Conservation (phyloP, 805 yeast genomes). For the Cyberlindnera mycetangii region DNA sequence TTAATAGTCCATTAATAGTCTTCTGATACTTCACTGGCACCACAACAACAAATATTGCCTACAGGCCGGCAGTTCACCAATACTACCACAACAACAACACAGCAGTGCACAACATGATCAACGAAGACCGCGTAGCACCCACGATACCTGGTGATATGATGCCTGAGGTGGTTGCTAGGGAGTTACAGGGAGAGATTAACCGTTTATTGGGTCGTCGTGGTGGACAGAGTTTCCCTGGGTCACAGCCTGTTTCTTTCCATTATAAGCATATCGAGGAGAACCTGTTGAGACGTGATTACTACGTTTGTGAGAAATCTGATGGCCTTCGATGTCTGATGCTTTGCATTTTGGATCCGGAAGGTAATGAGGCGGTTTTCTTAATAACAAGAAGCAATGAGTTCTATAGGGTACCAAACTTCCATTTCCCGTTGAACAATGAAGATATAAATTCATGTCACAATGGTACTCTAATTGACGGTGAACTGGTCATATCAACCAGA, state of each 20-base stretch:
- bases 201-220: slow-evolving; percentile 54
- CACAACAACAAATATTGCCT: no score
- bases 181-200: slow-evolving; percentile 66
- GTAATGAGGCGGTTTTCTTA: slow-evolving; percentile 85
- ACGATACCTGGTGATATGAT: slow-evolving; percentile 82
- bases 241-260: slow-evolving; percentile 93
- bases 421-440: slow-evolving; percentile 64
- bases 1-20: no score
- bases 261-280: slow-evolving; percentile 64
- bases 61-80: neutral
- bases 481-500: slow-evolving; percentile 70
- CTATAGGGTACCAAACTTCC: slow-evolving; percentile 75
- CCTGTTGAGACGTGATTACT: slow-evolving; percentile 70
- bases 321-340: slow-evolving; percentile 84
- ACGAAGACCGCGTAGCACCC: slow-evolving; percentile 57
- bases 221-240: slow-evolving; percentile 68
- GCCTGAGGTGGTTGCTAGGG: slow-evolving; percentile 67
- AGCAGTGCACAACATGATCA: slow-evolving; percentile 4
- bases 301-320: slow-evolving; percentile 94
- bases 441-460: slow-evolving; percentile 61
- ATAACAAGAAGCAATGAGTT: slow-evolving; percentile 89
- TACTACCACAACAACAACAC: neutral
- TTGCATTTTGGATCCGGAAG: slow-evolving; percentile 58
- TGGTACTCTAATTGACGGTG: slow-evolving; percentile 93
- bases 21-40: no score